Evolutionary conservation across 176 grass and related monocot genomes (phyloP), one percentile per base, ranked within the genome.

Genomic region (Raddia guianensis): DNA sequence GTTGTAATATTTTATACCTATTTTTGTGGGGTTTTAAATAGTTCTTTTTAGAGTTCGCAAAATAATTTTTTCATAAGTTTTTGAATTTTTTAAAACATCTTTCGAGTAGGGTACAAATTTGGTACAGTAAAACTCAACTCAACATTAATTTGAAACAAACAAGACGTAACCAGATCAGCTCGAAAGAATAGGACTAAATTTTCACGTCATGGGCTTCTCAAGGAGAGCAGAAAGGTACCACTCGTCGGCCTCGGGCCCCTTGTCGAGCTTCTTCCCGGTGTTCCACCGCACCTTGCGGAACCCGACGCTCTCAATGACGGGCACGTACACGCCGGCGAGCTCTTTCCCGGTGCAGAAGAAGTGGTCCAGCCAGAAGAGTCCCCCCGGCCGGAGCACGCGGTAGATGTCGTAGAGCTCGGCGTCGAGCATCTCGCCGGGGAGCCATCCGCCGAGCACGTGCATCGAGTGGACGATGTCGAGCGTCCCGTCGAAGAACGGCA

Each of bases 401-500:
- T 82, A 88, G 49, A 88, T 73, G 69, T 88, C 90, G 50, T 78
- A 91, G 15, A 91, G 70, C 16, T 75, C 64, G 32, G 81, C 76
- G 60, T 88, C 66, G 4, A 91, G 52, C 63, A 91, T 51, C 14
- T 15, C 45, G 56, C 66, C 78, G 44, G 90, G 85, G 71, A 91
- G 70, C 90, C 86, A 86, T n/a, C 73, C 73, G 64, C 82, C 58
- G 48, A 86, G 72, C 32, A 83, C 34, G 60, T 88, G 78, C 86
- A 79, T 71, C 8, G 90, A 85, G 82, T 88, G 86, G 18, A 88
- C 77, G 11, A 88, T 87, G 59, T 88, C 78, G 4, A 91, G 52
- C 58, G 78, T 88, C 65, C 61, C 80, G 53, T 86, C 86, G 61
- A 85, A 91, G 86, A 91, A 91, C 53, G 90, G 90, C 18, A 91